Base-by-base conservation (phyloP, 441 rosid species). In the Cnidoscolus chayamansa region DNA sequence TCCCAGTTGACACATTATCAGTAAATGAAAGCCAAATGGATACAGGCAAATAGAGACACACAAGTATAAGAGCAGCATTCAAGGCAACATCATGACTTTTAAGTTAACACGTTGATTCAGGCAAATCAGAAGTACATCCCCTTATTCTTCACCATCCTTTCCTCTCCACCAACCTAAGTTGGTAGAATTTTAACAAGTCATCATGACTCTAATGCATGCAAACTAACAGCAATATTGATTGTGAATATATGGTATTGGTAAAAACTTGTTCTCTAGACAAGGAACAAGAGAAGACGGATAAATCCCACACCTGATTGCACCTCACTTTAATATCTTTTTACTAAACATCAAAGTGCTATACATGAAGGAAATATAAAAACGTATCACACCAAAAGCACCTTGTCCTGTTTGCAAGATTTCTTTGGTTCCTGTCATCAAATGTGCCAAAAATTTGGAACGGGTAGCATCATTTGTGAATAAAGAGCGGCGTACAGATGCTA, bases 401-500 rank as follows among this genome's bases (percentile, higher is more conserved):
- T 82, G 89, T 78, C 98, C 97, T 68, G 92, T 89, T 86, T 89
- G 97, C 65, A 96, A 83, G 77, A 96, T 93, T 80, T 96, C 99
- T 84, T 83, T 92, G 63, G 97, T 93, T 82, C 97, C 97, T 3
- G 96, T 92, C 94, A 96, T 93, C 76, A 96, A 72, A 82, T 93
- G 98, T 35, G 91, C 99, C 85, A 96, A 76, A 64, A 96, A 96
- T 80, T 82, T 90, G 49, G 98, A 86, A 63, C 98, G 98, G 56
- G 97, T 80, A 64, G 82, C 87, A 63, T 96, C 98, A 79, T 84
- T 92, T 58, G 93, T 83, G 83, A 93, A 96, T 83, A 92, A 82
- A 80, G 99, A 90, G 65, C 97, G 96, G 31, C 98, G 86, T 30
- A 92, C 97, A 65, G 98, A 96, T 63, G 99, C 98, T 62, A 93